These are phyloP conservation scores for Effrenium voratum DNA, from an alignment of 73 alveolate species.

Conservation along the genomic window DNA sequence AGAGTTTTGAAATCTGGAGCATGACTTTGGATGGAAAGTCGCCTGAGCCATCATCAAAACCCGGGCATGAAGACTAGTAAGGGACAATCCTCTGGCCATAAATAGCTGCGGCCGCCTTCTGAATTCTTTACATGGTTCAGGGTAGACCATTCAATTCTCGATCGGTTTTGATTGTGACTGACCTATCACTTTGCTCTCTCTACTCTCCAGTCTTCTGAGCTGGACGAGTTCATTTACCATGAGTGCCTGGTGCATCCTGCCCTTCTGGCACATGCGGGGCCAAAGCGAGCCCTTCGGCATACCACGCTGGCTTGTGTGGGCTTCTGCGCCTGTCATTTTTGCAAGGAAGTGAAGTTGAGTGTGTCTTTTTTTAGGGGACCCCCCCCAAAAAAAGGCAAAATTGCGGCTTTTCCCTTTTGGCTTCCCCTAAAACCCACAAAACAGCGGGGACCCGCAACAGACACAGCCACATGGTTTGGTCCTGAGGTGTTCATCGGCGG, in stretches of 20 bases:
- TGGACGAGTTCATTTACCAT: constrained; percentile 91
- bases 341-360: too few species aligned
- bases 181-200: neutral
- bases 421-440: neutral
- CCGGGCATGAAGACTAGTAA: too few species aligned
- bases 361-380: too few species aligned
- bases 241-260: constrained; percentile 91
- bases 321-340: neutral
- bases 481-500: constrained; percentile 51
- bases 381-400: too few species aligned
- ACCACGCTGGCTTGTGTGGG: neutral
- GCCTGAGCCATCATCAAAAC: neutral
- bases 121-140: too few species aligned
- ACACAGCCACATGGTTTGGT: neutral
- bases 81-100: too few species aligned
- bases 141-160: too few species aligned
- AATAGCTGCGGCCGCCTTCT: too few species aligned
- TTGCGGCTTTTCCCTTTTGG: neutral
- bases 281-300: constrained; percentile 63
- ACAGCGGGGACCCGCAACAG: too few species aligned
- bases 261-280: constrained; percentile 62
- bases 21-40: neutral
- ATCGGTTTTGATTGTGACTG: neutral
- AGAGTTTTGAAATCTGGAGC: neutral
- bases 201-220: constrained; percentile 34